A percentile compares a stretch with the other conserved stretches of the same genome.
Evolutionary conservation across 768 basidiomycete species (phyloP).

Genomic region (Tephrocybe sp.): DNA sequence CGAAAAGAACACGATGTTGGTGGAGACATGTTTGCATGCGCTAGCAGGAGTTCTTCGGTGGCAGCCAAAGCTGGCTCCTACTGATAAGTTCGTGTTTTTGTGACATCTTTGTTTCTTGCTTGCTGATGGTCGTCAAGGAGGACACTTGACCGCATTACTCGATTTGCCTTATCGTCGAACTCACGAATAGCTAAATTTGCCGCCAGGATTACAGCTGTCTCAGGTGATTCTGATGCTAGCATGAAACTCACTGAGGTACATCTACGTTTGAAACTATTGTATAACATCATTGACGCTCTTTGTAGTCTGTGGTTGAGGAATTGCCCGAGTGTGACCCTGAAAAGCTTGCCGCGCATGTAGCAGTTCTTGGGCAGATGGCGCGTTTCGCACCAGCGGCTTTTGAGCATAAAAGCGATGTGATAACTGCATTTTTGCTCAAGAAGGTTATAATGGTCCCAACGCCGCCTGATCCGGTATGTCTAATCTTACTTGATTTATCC

Average conservation of each 20-base stretch:
- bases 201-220: constrained; percentile 65
- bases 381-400: constrained; percentile 67
- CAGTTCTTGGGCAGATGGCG: constrained; percentile 74
- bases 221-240: constrained; percentile 51
- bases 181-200: constrained; percentile 82
- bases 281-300: too few species aligned
- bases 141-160: constrained; percentile 60
- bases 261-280: constrained; percentile 4
- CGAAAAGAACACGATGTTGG: constrained; percentile 49
- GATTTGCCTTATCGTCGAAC: constrained; percentile 58
- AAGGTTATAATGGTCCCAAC: constrained; percentile 61
- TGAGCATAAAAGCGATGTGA: constrained; percentile 71
- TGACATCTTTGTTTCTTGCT: not conserved
- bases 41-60: constrained; percentile 63
- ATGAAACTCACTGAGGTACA: constrained; percentile 63
- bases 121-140: constrained; percentile 40
- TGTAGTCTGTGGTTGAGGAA: constrained; percentile 59
- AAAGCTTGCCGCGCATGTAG: constrained; percentile 59
- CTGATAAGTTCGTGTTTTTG: constrained; percentile 59
- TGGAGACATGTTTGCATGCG: constrained; percentile 73
- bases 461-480: constrained; percentile 43
- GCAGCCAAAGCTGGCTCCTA: constrained; percentile 54
- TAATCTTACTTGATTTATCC: not conserved
- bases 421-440: constrained; percentile 72
- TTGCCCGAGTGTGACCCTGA: constrained; percentile 49